These are phyloP conservation scores for Paraconiothyrium brasiliense DNA, from an alignment of 2,329 filamentous ascomycete species.

Conservation along the genomic window DNA sequence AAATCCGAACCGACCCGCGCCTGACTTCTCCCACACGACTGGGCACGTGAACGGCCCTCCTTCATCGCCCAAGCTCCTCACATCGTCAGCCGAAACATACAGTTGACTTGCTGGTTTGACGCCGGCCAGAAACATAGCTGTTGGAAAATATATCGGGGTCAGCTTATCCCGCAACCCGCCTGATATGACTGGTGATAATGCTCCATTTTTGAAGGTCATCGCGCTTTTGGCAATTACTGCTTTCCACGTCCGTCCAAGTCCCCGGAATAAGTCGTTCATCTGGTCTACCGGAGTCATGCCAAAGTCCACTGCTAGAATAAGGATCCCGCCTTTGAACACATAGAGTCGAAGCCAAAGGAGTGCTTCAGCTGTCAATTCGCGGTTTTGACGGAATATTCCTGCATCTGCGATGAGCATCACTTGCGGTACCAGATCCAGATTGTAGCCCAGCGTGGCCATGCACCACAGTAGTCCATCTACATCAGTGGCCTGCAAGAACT, in stretches of 20 bases:
- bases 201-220: no score
- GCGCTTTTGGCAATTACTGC: no score
- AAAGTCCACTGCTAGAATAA: neutral
- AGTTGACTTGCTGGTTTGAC: no score
- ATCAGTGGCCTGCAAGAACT: neutral
- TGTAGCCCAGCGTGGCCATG: neutral
- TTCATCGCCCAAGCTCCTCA: no score
- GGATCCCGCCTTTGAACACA: neutral
- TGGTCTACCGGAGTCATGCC: neutral
- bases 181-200: no score
- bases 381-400: neutral
- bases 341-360: neutral
- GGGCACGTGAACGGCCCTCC: neutral
- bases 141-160: no score
- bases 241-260: no score
- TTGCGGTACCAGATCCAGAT: neutral
- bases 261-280: no score
- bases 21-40: neutral
- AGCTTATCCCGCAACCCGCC: no score
- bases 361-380: neutral
- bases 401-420: neutral
- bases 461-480: neutral
- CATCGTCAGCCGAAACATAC: neutral
- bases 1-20: neutral
- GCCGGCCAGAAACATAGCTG: no score